A percentile compares a stretch with the other conserved stretches of the same genome.
Conservation (phyloP, 2,329 filamentous ascomycete genomes). For the Aspergillus alliaceus region DNA sequence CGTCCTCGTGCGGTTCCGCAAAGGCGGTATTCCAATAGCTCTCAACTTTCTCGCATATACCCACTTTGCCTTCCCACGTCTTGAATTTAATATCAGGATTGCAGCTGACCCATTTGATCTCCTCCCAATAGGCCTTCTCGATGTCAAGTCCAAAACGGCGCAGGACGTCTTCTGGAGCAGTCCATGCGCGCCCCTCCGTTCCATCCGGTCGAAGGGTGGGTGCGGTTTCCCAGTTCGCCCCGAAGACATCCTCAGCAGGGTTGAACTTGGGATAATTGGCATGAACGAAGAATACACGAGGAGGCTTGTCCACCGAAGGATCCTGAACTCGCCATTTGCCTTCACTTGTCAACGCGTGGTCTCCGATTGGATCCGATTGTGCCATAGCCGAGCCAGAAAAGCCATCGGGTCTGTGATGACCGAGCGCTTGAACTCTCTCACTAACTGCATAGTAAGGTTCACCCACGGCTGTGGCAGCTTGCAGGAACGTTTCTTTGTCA, state of each 20-base stretch:
- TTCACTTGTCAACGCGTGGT: constrained; percentile 33
- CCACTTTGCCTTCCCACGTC: constrained; percentile 34
- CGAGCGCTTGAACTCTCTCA: constrained; percentile 36
- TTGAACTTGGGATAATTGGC: constrained; percentile 46
- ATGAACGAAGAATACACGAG: constrained; percentile 41
- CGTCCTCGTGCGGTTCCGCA: constrained; percentile 32
- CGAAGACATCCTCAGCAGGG: constrained; percentile 40
- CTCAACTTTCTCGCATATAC: constrained; percentile 31
- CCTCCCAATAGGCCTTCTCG: constrained; percentile 42
- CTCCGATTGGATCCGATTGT: constrained; percentile 40
- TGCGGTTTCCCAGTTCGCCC: constrained; percentile 36
- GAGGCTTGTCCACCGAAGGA: constrained; percentile 28
- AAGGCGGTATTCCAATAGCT: constrained; percentile 38
- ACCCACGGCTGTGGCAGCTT: constrained; percentile 33
- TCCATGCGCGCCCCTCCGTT: constrained; percentile 39
- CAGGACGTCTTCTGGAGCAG: constrained; percentile 32
- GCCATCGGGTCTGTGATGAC: constrained; percentile 28
- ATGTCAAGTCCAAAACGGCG: constrained; percentile 40
- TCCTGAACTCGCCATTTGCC: constrained; percentile 36
- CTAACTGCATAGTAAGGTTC: constrained; percentile 38
- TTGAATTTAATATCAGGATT: constrained; percentile 34
- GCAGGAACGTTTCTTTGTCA: constrained; percentile 41
- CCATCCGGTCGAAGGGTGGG: constrained; percentile 39
- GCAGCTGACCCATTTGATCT: constrained; percentile 42
- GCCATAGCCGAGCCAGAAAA: constrained; percentile 38